Evolutionary conservation across 768 basidiomycete genomes (phyloP).

Genomic region (Chalciporus chontae): DNA sequence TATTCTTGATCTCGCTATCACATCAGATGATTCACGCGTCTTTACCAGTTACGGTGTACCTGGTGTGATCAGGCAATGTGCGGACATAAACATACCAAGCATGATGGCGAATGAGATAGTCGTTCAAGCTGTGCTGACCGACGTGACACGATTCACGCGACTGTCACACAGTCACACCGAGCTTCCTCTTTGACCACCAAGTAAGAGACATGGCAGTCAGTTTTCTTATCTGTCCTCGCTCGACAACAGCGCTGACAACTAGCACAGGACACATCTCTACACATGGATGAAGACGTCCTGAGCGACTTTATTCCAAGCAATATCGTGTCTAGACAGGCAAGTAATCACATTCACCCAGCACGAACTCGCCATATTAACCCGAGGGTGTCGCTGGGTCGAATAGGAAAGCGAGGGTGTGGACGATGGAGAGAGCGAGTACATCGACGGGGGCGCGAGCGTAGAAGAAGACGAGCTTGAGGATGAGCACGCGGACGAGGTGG

Average conservation of each 20-base stretch:
- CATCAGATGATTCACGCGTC: too few species aligned
- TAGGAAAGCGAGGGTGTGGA: conserved; percentile 68
- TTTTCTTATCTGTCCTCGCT: conserved; percentile 3
- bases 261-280: conserved; percentile 12
- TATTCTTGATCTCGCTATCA: too few species aligned
- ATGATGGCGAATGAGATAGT: too few species aligned
- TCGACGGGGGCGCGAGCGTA: conserved; percentile 49
- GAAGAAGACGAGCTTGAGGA: conserved; percentile 64
- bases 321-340: conserved; percentile 84
- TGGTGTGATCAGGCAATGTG: too few species aligned
- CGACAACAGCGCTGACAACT: neutral
- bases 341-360: conserved; percentile 15
- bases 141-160: conserved; percentile 17
- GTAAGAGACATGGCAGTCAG: conserved; percentile 20
- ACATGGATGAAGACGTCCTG: conserved; percentile 74
- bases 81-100: too few species aligned
- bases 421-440: conserved; percentile 67
- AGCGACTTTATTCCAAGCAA: conserved; percentile 90
- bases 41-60: too few species aligned
- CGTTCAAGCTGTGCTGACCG: neutral
- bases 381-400: conserved; percentile 23
- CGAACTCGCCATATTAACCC: conserved; percentile 5
- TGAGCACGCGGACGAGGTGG: conserved; percentile 42
- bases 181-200: conserved; percentile 22
- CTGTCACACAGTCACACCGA: conserved; percentile 23